Evolutionary conservation across 192 early-diverging fungal genomes (phyloP).

Genomic region (Coemansia sp.): DNA sequence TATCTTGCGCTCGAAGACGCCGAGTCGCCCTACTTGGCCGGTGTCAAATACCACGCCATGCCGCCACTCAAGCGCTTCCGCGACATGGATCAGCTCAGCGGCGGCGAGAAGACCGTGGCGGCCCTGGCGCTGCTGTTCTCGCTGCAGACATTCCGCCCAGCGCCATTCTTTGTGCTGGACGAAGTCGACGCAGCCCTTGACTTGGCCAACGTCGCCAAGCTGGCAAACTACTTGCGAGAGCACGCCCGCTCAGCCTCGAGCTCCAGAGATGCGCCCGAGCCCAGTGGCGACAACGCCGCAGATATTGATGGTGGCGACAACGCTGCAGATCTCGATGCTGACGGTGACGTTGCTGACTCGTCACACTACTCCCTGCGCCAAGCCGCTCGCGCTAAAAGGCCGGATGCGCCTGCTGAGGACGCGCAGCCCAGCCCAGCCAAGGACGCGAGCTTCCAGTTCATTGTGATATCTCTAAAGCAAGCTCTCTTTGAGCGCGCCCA

Average conservation of each 20-base stretch:
- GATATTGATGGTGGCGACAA: constrained; percentile 11
- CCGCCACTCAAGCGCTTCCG: constrained; percentile 99
- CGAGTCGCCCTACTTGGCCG: constrained; percentile 94
- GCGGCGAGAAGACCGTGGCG: constrained; percentile 98
- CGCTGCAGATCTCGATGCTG: constrained; percentile 6
- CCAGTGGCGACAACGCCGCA: constrained; percentile 9
- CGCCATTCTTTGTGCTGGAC: constrained; percentile 99
- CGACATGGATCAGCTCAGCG: constrained; percentile 98
- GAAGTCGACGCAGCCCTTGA: constrained; percentile 99
- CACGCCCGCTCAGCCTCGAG: constrained; percentile 50
- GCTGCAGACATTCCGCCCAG: constrained; percentile 91
- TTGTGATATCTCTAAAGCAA: constrained; percentile 96
- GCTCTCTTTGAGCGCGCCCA: constrained; percentile 92
- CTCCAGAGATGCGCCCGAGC: constrained; percentile 11
- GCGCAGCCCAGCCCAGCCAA: constrained; percentile 9
- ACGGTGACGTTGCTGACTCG: background rate
- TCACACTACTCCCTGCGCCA: constrained; percentile 46
- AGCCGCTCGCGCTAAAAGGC: constrained; percentile 32
- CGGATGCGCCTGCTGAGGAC: background rate
- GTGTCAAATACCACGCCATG: constrained; percentile 98
- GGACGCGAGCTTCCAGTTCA: constrained; percentile 81
- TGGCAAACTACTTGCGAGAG: constrained; percentile 87
- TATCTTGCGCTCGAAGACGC: constrained; percentile 91
- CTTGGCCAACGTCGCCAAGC: constrained; percentile 92
- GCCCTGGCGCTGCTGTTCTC: constrained; percentile 97